Base-by-base conservation (phyloP, 169 alveolate genomes). In the Ichthyophthirius multifiliis region DNA sequence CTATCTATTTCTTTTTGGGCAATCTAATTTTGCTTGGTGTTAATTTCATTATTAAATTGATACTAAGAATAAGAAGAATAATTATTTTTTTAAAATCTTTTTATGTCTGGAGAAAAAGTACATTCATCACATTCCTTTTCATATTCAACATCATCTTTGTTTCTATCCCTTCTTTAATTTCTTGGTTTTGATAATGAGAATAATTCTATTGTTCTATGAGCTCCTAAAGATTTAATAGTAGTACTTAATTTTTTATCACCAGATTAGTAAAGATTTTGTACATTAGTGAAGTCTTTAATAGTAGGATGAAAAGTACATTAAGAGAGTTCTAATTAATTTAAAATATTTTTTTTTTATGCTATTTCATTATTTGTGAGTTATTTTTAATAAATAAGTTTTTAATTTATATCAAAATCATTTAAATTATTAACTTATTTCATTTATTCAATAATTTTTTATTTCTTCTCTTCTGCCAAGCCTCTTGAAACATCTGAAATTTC, bases 251-350 rank as follows among this genome's bases (percentile, higher is more conserved):
- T 43, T 81, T 65, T 41, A 48, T 37, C 39, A 27, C 32, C 43
- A 34, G 46, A 41, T 67, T 62, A 46, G 47, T 47, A 45, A 31
- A 47, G 62, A 44, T 71, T 39, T 39, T 46, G 15, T 48, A 76
- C 65, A 43, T 65, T 71, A 16, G 63, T 55, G 31, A 34, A 62
- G 55, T 81, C 80, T 39, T 67, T 67, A 32, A 67, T 81, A 15
- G 34, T 5, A 13, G 86, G 86, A 18, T 81, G 43, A 45, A 81
- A 81, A 32, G 82, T 81, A 41, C 86, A 81, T 23, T 47, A 37
- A 67, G 34, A 35, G 41, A 81, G 37, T 16, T 73, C 15, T 31
- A 71, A 81, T 5, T 55, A 35, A 5, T 67, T 76, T 0, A 67
- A 10, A 41, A 55, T 9, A 13, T 81, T 43, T 44, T 81, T 71